Evolutionary conservation across 768 basidiomycete genomes (phyloP), one percentile per base, ranked within the genome.

Genomic region (Rhizopogon rudus): DNA sequence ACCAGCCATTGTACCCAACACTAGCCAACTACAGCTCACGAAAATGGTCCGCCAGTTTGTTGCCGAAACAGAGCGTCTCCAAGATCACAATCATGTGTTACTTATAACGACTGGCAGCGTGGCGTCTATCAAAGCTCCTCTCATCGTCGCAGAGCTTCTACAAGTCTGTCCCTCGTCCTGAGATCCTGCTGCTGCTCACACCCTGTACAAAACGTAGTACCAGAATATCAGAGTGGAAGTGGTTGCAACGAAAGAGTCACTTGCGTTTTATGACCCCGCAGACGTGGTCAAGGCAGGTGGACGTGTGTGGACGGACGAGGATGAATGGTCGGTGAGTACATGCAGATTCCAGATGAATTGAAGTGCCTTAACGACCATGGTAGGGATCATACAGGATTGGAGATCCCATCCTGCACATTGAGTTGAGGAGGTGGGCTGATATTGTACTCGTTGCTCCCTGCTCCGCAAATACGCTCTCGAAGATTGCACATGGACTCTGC

Each of bases 341-440:
- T 31, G 9, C 41, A n/a, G 7, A 40, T 7, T 25, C 14, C 14
- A 48, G 41, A n/a, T 14, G n/a, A 25, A 22, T 22, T 39, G 48
- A 5, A 17, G 16, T 25, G 9, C 2, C 39, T 43, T 22, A 31
- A 17, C 16, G 22, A 1, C 16, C 29, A 13, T 13, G 60, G 17
- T 65, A 95, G 93, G 79, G 75, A 22, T 80, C 78, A 63, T 91
- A 82, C 65, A 81, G 80, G 57, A 82, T 95, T 45, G 91, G 93
- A 1, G 89, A 98, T 62, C 93, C 93, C 0, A 96, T 98, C 53
- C 78, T 98, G 28, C 97, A 99, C 70, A 98, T 98, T 54, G 94
- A 99, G 72, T 83, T 97, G 2, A 74, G 93, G 35, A 75, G 86
- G 53, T 98, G 97, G 97, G 94, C 96, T 44, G 94, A 99, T 65